phyloP scores from a whole-genome alignment of 768 basidiomycete species.

The Trametes cubensis region DNA sequence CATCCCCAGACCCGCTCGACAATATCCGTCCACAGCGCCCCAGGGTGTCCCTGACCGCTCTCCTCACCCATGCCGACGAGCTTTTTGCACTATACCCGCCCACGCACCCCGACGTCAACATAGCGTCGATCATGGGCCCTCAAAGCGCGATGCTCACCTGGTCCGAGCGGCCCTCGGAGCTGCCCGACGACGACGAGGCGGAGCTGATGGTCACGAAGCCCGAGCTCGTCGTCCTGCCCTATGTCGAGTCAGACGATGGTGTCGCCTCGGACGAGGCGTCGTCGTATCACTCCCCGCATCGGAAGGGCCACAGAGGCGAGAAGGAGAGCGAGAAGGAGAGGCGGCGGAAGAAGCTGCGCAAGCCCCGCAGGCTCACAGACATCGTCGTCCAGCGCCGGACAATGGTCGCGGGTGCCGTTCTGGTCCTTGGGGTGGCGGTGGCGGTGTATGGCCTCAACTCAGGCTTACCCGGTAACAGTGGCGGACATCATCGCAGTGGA shows the following conservation, averaged over 20 bases:
- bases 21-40: conserved; percentile 30
- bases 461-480: conserved; percentile 11
- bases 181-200: conserved; percentile 57
- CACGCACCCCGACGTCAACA: conserved; percentile 51
- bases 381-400: conserved; percentile 33
- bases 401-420: conserved; percentile 64
- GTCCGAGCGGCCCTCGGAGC: conserved; percentile 48
- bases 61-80: conserved; percentile 60
- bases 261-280: conserved; percentile 30
- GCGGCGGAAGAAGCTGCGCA: conserved; percentile 37
- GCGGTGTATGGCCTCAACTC: conserved; percentile 42
- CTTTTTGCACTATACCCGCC: conserved; percentile 65
- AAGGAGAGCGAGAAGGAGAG: conserved; percentile 35
- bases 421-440: conserved; percentile 72
- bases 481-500: conserved; percentile 22
- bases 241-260: conserved; percentile 36
- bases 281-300: conserved; percentile 26
- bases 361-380: conserved; percentile 33
- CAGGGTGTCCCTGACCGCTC: conserved; percentile 47
- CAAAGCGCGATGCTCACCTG: conserved; percentile 79
- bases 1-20: conserved; percentile 18
- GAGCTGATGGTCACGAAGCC: conserved; percentile 61
- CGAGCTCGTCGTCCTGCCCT: conserved; percentile 59
- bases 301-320: conserved; percentile 25
- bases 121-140: conserved; percentile 72